Evolutionary conservation across 805 yeast genomes (phyloP).

Genomic region (Vanderwaltozyma yarrowii): DNA sequence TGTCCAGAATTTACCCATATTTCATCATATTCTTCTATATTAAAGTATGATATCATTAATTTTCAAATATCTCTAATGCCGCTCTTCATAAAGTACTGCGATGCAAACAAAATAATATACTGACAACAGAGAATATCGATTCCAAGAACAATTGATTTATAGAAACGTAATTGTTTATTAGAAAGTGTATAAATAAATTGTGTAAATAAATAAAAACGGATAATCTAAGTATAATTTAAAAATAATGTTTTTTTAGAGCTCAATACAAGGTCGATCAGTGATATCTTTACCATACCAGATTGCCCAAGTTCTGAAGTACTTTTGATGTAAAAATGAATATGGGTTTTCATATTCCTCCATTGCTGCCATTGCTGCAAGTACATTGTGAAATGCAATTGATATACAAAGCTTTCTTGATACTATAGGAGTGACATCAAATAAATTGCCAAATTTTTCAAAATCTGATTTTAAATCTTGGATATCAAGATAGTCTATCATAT

Average conservation of each 20-base stretch:
- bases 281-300: constrained; percentile 60
- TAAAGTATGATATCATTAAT: no score
- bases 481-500: constrained; percentile 38
- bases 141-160: no score
- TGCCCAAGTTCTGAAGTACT: constrained; percentile 47
- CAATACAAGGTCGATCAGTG: constrained; percentile 44
- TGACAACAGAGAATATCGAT: no score
- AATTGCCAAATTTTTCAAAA: constrained; percentile 46
- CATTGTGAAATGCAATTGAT: constrained; percentile 48
- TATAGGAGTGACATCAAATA: constrained; percentile 56
- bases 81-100: no score
- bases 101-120: no score
- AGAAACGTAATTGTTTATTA: no score
- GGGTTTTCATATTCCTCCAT: constrained; percentile 36
- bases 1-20: no score
- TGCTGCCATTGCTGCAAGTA: constrained; percentile 49
- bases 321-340: constrained; percentile 29
- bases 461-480: constrained; percentile 37
- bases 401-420: constrained; percentile 55
- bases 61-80: no score
- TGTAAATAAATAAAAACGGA: no score
- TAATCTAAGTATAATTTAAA: no score
- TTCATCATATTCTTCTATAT: no score
- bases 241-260: constrained; percentile 5
- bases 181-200: no score